phyloP scores from a whole-genome alignment of 805 yeast genomes.

The Candida argentea region DNA sequence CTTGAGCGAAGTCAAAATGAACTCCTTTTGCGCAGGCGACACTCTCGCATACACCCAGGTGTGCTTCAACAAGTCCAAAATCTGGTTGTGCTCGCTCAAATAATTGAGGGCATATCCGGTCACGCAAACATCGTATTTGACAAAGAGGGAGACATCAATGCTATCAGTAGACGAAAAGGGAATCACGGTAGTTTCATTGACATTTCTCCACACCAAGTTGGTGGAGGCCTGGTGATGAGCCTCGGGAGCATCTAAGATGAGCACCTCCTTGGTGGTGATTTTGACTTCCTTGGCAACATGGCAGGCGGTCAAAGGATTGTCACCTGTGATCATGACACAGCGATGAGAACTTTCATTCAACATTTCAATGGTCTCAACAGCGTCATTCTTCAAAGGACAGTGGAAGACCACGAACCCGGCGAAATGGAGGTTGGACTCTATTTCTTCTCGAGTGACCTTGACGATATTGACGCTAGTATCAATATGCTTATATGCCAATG shows the following conservation, averaged over 20 bases:
- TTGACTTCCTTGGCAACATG: slow-evolving; percentile 93
- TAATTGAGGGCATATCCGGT: slow-evolving; percentile 83
- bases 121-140: slow-evolving; percentile 73
- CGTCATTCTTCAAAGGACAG: slow-evolving; percentile 93
- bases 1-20: slow-evolving; percentile 72
- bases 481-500: slow-evolving; percentile 78
- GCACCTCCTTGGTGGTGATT: slow-evolving; percentile 72
- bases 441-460: slow-evolving; percentile 59
- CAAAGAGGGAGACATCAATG: slow-evolving; percentile 47
- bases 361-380: slow-evolving; percentile 83
- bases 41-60: slow-evolving; percentile 98
- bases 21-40: slow-evolving; percentile 93
- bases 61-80: slow-evolving; percentile 66
- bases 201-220: slow-evolving; percentile 75
- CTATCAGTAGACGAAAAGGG: slow-evolving; percentile 55
- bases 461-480: slow-evolving; percentile 41
- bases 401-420: slow-evolving; percentile 95
- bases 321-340: slow-evolving; percentile 97
- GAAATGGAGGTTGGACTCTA: slow-evolving; percentile 67
- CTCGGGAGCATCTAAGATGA: slow-evolving; percentile 81
- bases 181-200: slow-evolving; percentile 61
- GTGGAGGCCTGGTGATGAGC: slow-evolving; percentile 44
- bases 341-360: slow-evolving; percentile 92
- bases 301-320: slow-evolving; percentile 95
- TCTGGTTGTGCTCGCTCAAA: slow-evolving; percentile 57